phyloP scores from a whole-genome alignment of 2,329 filamentous ascomycete genomes.

The Didymella keratinophila region DNA sequence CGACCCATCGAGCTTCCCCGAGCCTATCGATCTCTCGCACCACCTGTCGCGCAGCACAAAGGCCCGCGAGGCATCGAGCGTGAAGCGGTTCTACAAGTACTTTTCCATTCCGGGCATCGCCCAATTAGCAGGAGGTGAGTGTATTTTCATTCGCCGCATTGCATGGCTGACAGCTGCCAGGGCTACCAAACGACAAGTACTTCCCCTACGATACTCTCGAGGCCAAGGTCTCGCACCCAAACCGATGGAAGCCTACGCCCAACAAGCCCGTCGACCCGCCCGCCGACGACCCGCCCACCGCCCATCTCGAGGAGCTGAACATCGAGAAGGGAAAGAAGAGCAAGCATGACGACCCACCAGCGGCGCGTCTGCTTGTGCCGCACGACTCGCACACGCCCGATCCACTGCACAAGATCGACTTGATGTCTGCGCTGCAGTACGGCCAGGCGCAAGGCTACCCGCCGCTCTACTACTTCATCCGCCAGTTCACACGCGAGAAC shows the following conservation, averaged over 20 bases:
- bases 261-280: slow-evolving; percentile 64
- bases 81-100: slow-evolving; percentile 89
- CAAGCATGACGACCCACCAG: slow-evolving; percentile 39
- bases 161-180: slow-evolving; percentile 54
- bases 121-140: slow-evolving; percentile 67
- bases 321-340: slow-evolving; percentile 10
- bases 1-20: slow-evolving; percentile 46
- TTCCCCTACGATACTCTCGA: slow-evolving; percentile 94
- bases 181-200: slow-evolving; percentile 79
- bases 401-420: slow-evolving; percentile 74
- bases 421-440: slow-evolving; percentile 86
- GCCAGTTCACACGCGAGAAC: slow-evolving; percentile 77
- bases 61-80: slow-evolving; percentile 67
- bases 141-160: background rate
- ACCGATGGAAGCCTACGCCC: slow-evolving; percentile 75
- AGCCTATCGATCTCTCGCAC: slow-evolving; percentile 79
- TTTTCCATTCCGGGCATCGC: slow-evolving; percentile 70
- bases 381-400: slow-evolving; percentile 68
- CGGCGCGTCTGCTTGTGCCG: slow-evolving; percentile 72
- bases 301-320: slow-evolving; percentile 42
- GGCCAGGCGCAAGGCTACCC: slow-evolving; percentile 83
- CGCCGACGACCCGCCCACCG: slow-evolving; percentile 35
- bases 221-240: slow-evolving; percentile 76
- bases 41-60: slow-evolving; percentile 76
- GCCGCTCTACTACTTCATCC: slow-evolving; percentile 77